These are phyloP conservation scores for Tetramitus jugosus DNA, from an alignment of 208 protist species.

Conservation along the genomic window DNA sequence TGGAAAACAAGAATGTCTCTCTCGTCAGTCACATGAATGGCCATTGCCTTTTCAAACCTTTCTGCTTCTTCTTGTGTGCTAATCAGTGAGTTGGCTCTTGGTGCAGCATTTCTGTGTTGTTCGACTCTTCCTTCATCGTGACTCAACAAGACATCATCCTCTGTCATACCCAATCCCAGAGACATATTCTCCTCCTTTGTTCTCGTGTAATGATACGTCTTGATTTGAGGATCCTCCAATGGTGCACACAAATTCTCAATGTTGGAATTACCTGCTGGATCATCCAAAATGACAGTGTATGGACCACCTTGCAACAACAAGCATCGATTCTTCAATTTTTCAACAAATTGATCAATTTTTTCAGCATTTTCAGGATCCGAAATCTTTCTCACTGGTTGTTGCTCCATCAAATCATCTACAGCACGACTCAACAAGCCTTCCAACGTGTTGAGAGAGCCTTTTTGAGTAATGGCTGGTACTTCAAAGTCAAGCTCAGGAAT, in stretches of 20 bases:
- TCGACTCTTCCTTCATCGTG: not conserved
- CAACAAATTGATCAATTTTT: conserved; percentile 27
- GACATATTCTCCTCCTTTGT: conserved; percentile 21
- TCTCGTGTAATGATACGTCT: conserved; percentile 11
- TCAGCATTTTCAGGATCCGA: conserved; percentile 25
- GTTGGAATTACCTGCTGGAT: conserved; percentile 46
- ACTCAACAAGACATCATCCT: not conserved
- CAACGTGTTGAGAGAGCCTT: conserved; percentile 40
- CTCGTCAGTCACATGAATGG: not conserved
- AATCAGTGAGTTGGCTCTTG: not conserved
- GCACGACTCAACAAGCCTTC: conserved; percentile 37
- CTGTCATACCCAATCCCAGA: not conserved
- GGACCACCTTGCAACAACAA: not conserved
- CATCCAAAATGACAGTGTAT: conserved; percentile 41
- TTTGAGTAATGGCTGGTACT: conserved; percentile 55
- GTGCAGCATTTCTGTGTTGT: not conserved
- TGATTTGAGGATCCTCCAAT: conserved; percentile 27
- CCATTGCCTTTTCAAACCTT: not conserved
- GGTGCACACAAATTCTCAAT: conserved; percentile 27
- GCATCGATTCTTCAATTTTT: not conserved
- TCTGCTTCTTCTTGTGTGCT: not conserved
- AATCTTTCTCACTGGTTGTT: conserved; percentile 23
- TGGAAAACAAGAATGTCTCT: conserved; percentile 34
- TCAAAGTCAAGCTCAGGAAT: conserved; percentile 84
- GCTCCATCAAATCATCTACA: conserved; percentile 16